Evolutionary conservation across 2,329 filamentous ascomycete genomes (phyloP).

Genomic region (Fusarium anguioides): DNA sequence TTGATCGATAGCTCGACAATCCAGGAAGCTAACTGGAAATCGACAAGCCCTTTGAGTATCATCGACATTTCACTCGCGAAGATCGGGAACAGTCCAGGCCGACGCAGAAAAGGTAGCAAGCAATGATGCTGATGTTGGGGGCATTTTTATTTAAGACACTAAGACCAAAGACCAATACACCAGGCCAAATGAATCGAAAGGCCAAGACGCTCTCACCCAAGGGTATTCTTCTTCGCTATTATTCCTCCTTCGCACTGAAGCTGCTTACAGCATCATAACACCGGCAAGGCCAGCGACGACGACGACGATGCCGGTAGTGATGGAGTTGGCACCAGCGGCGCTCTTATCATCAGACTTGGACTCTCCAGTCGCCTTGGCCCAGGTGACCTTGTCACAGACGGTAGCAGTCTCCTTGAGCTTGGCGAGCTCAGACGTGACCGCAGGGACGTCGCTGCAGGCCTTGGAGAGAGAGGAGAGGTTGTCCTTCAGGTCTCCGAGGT

Average conservation of each 20-base stretch:
- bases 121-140: background rate
- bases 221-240: background rate
- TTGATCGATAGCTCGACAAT: background rate
- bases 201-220: background rate
- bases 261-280: conserved; percentile 25
- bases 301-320: conserved; percentile 16
- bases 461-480: conserved; percentile 36
- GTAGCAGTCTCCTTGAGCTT: background rate
- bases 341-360: conserved; percentile 1
- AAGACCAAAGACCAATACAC: background rate
- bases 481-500: conserved; percentile 33
- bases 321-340: conserved; percentile 13
- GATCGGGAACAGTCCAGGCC: background rate
- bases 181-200: background rate
- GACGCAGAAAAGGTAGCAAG: background rate
- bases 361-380: conserved; percentile 21
- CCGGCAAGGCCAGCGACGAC: conserved; percentile 29
- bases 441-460: conserved; percentile 47
- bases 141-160: too few species aligned
- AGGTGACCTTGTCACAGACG: conserved; percentile 22
- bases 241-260: too few species aligned
- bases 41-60: background rate
- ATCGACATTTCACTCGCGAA: background rate
- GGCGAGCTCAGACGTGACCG: conserved; percentile 20
- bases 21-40: too few species aligned